Evolutionary conservation across 2,329 filamentous ascomycete species (phyloP), one percentile per base, ranked within the genome.

Genomic region (Paracoccidioides brasiliensis): DNA sequence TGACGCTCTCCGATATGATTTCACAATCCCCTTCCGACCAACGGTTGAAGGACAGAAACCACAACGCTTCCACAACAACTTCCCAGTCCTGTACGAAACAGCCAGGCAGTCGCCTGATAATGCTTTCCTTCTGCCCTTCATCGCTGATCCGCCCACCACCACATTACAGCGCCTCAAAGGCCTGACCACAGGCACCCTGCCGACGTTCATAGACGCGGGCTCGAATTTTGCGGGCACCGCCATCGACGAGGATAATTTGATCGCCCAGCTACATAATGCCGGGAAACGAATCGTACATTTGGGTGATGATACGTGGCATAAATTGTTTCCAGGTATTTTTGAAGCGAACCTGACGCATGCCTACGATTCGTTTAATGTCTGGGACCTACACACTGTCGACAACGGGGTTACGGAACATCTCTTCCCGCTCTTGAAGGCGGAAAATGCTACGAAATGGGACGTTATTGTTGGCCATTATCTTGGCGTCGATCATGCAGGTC

Each of bases 321-420:
- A 88, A 45, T 76, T 98, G 14, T 98, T 97, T 67, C 93, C 93
- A 0, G 88, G 80, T n/a, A 90, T 94, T 69, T 98, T 98, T 64
- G 85, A 95, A 68, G 75, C 83, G 7, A 86, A 91, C 56, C 81
- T 96, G 56, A 95, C 90, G 62, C 82, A 79, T 63, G 82, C 93
- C 0, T 98, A 95, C 69, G 91, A 97, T 69, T 97, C 91, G 59
- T 95, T 98, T 74, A 96, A 97, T 66, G 93, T 97, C 5, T 96
- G 90, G 89, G 93, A 98, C 69, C 72, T 98, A 64, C 90, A 97
- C 69, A 97, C 93, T 0, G 88, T 98, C 2, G 93, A 98, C 67
- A 91, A 96, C 65, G 93, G 93, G 0, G 93, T 98, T 30, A 86
- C 85, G 10, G 86, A 95, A 62, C 87, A 97, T 70, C 83, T 98